These are phyloP conservation scores for Pythium sukuiense DNA, from an alignment of 352 stramenopile genomes.

Conservation along the genomic window DNA sequence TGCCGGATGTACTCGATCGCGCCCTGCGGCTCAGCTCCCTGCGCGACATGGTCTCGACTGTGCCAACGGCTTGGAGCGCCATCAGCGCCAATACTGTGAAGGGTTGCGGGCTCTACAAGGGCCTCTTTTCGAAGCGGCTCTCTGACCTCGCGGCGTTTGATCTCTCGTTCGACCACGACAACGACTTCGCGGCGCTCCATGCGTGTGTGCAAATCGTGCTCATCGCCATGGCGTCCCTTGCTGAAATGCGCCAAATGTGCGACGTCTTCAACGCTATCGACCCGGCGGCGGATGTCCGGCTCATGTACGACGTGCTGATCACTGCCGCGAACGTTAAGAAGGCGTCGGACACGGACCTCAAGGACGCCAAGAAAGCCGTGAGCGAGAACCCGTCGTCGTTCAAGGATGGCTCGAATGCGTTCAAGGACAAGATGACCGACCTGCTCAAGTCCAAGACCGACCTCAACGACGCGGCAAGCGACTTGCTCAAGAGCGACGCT, in stretches of 20 bases:
- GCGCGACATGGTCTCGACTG: neutral
- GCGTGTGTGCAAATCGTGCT: neutral
- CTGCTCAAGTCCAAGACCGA: neutral
- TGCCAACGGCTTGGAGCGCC: neutral
- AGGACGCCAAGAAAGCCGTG: neutral
- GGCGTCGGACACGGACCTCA: neutral
- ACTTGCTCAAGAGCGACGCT: slow-evolving; percentile 3
- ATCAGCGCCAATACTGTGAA: neutral
- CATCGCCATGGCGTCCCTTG: slow-evolving; percentile 1
- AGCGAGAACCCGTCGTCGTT: neutral
- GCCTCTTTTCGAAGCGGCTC: neutral
- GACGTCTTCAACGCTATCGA: slow-evolving; percentile 1
- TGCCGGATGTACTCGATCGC: neutral
- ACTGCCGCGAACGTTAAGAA: neutral
- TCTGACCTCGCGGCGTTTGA: slow-evolving; percentile 3
- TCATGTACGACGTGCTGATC: slow-evolving; percentile 17
- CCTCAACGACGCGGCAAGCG: neutral
- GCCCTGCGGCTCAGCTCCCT: neutral
- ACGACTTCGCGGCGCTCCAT: neutral
- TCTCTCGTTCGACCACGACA: slow-evolving; percentile 2
- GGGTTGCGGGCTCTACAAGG: slow-evolving; percentile 1
- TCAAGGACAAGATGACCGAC: slow-evolving; percentile 7
- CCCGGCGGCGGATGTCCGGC: neutral
- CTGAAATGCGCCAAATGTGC: slow-evolving; percentile 7
- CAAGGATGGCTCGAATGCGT: neutral